A percentile compares a stretch with the other conserved stretches of the same genome.
These are phyloP conservation scores for Eucalyptus virginea DNA, from an alignment of 345 rosid genomes.

Conservation along the genomic window DNA sequence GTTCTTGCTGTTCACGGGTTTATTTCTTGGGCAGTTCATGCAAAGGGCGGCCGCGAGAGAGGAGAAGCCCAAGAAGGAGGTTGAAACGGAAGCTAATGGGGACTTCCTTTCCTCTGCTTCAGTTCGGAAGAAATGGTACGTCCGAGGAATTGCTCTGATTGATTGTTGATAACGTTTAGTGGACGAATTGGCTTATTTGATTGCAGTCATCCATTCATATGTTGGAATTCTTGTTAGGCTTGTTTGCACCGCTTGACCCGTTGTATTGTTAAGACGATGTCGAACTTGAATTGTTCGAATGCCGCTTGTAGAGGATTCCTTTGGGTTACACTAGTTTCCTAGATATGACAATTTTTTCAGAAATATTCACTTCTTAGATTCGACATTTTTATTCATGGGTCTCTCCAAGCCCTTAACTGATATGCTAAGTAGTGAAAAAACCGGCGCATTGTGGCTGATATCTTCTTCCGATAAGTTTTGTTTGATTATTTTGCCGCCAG, in stretches of 20 bases:
- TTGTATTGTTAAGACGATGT: background rate
- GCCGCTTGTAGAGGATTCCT: background rate
- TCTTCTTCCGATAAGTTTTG: background rate
- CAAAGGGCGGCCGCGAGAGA: constrained; percentile 60
- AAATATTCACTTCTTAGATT: background rate
- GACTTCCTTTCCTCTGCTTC: constrained; percentile 20
- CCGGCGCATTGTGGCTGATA: background rate
- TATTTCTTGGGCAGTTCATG: constrained; percentile 47
- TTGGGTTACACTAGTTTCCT: background rate
- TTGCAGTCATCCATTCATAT: background rate
- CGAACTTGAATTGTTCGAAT: background rate
- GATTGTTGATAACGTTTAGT: background rate
- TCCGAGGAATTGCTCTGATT: background rate
- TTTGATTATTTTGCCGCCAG: background rate
- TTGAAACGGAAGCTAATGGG: constrained; percentile 44
- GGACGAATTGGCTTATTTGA: background rate
- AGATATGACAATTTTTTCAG: background rate
- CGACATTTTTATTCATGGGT: background rate
- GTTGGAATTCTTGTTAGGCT: background rate
- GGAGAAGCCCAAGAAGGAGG: constrained; percentile 46
- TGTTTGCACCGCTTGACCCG: background rate
- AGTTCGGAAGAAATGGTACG: constrained; percentile 53
- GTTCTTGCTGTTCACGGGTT: background rate
- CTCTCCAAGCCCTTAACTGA: background rate
- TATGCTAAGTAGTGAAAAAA: background rate